These are phyloP conservation scores for Chrysopogon serrulatus DNA, from an alignment of 176 grass and related monocot species.

Conservation along the genomic window DNA sequence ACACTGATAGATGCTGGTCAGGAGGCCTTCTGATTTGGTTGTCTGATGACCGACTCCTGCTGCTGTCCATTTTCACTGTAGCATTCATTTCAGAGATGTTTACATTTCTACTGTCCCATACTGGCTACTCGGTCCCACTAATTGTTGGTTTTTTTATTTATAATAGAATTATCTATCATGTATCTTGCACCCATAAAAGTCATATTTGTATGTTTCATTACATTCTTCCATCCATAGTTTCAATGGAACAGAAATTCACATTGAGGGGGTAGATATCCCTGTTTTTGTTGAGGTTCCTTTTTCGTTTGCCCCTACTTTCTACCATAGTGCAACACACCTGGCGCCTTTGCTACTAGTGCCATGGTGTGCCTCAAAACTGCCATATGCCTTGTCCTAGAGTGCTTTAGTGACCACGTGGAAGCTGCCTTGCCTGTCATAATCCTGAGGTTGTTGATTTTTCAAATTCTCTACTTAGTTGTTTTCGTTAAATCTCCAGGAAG, in stretches of 20 bases:
- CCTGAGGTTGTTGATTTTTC: neutral
- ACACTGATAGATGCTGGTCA: neutral
- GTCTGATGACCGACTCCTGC: neutral
- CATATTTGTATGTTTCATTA: neutral
- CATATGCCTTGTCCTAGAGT: neutral
- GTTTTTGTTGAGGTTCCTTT: neutral
- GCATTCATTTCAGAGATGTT: constrained; percentile 4
- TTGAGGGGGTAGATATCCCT: neutral
- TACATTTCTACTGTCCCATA: neutral
- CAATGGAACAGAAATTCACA: neutral
- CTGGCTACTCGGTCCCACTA: neutral
- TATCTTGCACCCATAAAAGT: neutral
- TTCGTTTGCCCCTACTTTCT: neutral
- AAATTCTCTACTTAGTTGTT: neutral
- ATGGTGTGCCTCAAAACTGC: neutral
- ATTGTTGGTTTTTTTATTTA: neutral
- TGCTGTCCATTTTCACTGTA: neutral
- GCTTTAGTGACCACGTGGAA: neutral
- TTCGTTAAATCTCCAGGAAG: neutral
- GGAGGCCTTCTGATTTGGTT: neutral
- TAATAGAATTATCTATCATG: neutral
- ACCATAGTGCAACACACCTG: neutral
- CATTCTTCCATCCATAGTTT: neutral
- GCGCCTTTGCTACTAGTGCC: neutral
- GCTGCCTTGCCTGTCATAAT: neutral